Base-by-base conservation (phyloP, 2,329 filamentous ascomycete genomes). In the Periconia sp. region DNA sequence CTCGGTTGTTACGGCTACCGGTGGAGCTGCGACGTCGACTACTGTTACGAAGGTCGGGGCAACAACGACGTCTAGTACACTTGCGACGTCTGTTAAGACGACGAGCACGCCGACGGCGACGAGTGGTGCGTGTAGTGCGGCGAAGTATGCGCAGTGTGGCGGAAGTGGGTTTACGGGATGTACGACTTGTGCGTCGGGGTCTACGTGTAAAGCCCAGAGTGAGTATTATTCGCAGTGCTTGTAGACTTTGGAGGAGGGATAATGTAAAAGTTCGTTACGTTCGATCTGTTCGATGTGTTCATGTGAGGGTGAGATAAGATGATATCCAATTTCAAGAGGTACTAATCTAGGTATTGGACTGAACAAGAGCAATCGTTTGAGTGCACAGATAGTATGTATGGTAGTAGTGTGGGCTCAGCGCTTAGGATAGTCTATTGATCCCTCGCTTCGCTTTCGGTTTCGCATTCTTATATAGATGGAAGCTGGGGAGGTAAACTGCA, bases 121-220 rank as follows among this genome's bases (percentile, higher is more conserved):
- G 12, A 18, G 36, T 35, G 57, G 54, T n/a, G 43, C 28, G 10
- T 57, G 54, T 30, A 43, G 47, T 1, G 45, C 48, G n/a, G 54
- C 43, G 2, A 59, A 59, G 23, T 70, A 56, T 31, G 48, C 40
- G 10, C 65, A 70, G 44, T 70, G 66, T 48, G 67, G 66, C 25
- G 68, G 66, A 25, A 56, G 37, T 38, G 56, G 47, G 16, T 70
- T 43, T 39, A 56, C 47, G 12, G 65, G 63, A 2, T 51, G 59
- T 16, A 59, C 57, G 7, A 42, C 36, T 3, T 68, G 66, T 47
- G 57, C 53, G 4, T 26, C 44, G 23, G 61, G 57, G 6, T 48
- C 38, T 11, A 59, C 45, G 9, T 68, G 65, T 37, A 48, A 24
- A 9, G 26, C 31, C 13, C 36, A 56, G 31, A 56, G 50, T 30